These are phyloP conservation scores for Sarocladium brachiariae DNA, from an alignment of 2,329 filamentous ascomycete genomes.

Conservation along the genomic window DNA sequence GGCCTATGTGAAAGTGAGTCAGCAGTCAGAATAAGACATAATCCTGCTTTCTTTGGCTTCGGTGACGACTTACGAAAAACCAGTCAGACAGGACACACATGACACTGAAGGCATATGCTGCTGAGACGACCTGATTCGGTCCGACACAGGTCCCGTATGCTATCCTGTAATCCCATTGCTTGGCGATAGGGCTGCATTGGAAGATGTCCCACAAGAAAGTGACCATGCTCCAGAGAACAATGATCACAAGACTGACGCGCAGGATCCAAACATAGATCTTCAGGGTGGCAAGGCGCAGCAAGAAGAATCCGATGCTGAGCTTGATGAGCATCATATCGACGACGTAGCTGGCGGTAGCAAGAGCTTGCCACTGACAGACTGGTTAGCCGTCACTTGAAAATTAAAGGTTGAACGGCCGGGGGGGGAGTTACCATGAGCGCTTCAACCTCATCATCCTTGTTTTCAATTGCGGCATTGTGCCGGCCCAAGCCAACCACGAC, in stretches of 20 bases:
- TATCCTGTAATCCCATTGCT: conserved; percentile 48
- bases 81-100: conserved; percentile 48
- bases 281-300: conserved; percentile 39
- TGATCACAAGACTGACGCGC: conserved; percentile 35
- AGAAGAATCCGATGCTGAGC: conserved; percentile 46
- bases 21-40: background rate
- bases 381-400: background rate
- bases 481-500: conserved; percentile 36
- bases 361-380: conserved; percentile 37
- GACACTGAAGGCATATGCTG: conserved; percentile 44
- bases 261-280: conserved; percentile 43
- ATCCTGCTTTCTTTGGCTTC: background rate
- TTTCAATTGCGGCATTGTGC: conserved; percentile 38
- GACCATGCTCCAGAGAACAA: conserved; percentile 38
- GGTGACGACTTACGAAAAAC: conserved; percentile 35
- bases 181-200: conserved; percentile 42
- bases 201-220: conserved; percentile 48
- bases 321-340: conserved; percentile 51
- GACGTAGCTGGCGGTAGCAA: conserved; percentile 44
- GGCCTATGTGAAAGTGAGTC: conserved; percentile 25
- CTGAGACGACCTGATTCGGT: conserved; percentile 35
- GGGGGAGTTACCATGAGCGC: conserved; percentile 36
- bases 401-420: background rate
- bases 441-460: conserved; percentile 31
- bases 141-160: conserved; percentile 34